Base-by-base conservation (phyloP, 1,284 basidiomycete genomes). In the Earliella scabrosa region DNA sequence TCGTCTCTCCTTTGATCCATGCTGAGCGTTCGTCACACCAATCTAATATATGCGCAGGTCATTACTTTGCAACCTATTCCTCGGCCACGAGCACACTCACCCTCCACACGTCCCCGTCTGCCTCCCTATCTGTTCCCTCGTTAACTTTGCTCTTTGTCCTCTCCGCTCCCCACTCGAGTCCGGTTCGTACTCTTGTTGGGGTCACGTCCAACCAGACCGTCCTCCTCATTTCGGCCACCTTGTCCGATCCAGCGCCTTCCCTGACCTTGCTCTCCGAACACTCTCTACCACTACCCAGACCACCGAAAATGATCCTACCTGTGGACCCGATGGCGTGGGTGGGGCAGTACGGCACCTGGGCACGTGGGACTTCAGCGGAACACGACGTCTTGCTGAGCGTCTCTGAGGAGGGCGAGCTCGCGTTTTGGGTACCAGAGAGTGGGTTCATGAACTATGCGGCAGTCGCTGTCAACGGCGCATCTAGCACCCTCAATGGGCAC, bases 311-410 rank as follows among this genome's bases (percentile, higher is more conserved):
- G 53, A 85, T 93, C 29, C 68, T 94, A 11, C 90, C 91, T 5
- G 92, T 96, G 4, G 93, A 96, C 70, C 93, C 93, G 0, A 95
- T 95, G 94, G 90, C 88, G 11, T 95, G 93, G 93, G 78, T 85
- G 65, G 66, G 76, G 65, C 66, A 74, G 68, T 64, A 73, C 68
- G 71, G 67, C 50, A 56, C 69, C 48, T 41, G 64, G 65, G 54
- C 68, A 61, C 11, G 65, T 64, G 36, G 49, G 60, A 54, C 70
- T 16, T 76, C 76, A 69, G 73, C 73, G 34, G 78, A 77, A 41
- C 88, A 87, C 56, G 93, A 95, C 66, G 85, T 88, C 46, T 75
- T 96, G 8, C 74, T 95, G 31, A 94, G 91, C 50, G 81, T 95
- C 18, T 87, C 88, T 0, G 77, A 81, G 27, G 72, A 78, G 0